phyloP scores from a whole-genome alignment of 352 stramenopile genomes.

The Phytophthora vignae region DNA sequence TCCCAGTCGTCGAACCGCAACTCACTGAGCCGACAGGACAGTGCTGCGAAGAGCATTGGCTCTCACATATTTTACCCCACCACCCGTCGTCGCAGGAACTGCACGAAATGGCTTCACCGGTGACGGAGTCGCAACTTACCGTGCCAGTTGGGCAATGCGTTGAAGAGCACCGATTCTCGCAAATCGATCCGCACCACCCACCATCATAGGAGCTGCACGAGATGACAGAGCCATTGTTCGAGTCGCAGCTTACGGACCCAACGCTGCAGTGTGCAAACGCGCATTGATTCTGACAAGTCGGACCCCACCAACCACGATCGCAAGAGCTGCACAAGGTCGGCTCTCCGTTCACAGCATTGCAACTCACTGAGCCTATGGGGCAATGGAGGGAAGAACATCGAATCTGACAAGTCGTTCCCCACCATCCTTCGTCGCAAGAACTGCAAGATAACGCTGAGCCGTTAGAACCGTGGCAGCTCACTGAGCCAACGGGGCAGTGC shows the following conservation, averaged over 20 bases:
- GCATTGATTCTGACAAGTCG: not conserved
- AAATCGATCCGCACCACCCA: not conserved
- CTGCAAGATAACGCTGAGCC: not conserved
- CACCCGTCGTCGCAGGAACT: not conserved
- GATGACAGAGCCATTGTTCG: not conserved
- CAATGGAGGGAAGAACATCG: not conserved
- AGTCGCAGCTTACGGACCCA: not conserved
- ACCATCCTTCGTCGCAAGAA: not conserved
- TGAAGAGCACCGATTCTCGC: not conserved
- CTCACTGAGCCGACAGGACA: not conserved
- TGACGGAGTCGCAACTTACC: not conserved
- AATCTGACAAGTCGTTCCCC: not conserved
- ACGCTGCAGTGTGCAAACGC: not conserved
- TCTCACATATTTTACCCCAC: not conserved
- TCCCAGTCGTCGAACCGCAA: not conserved
- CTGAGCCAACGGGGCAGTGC: not conserved
- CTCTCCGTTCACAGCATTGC: not conserved
- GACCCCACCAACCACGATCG: not conserved
- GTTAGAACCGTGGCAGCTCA: not conserved
- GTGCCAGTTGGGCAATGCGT: not conserved
- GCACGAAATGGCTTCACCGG: not conserved
- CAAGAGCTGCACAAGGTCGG: not conserved
- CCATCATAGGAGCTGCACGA: not conserved
- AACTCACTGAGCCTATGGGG: not conserved
- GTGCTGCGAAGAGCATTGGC: not conserved